phyloP scores from a whole-genome alignment of 768 basidiomycete species.

The Amanita subjunquillea region DNA sequence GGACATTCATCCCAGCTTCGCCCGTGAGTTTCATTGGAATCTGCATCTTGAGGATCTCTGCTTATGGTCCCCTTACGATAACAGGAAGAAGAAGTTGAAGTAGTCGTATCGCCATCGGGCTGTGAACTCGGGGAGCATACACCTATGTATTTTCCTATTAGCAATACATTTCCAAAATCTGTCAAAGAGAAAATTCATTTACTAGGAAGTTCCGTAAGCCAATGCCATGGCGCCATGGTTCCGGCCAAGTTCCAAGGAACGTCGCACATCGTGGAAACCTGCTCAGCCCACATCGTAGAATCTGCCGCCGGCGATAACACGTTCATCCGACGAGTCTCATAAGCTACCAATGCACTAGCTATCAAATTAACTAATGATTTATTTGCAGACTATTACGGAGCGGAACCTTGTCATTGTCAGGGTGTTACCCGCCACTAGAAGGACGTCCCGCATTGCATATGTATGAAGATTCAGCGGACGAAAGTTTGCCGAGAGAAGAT shows the following conservation, averaged over 20 bases:
- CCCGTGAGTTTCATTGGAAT: constrained; percentile 48
- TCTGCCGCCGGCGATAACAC: neutral
- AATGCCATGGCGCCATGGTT: no score
- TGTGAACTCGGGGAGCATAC: neutral
- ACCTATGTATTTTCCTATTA: neutral
- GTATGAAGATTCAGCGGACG: neutral
- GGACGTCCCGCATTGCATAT: neutral
- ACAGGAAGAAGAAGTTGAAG: constrained; percentile 94
- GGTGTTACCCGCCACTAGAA: neutral
- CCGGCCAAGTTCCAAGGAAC: neutral
- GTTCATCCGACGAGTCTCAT: neutral
- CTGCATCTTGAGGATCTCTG: neutral
- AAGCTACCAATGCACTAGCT: neutral
- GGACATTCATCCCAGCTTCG: constrained; percentile 88
- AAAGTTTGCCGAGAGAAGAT: no score
- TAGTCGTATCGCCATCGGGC: constrained; percentile 30
- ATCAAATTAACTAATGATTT: neutral
- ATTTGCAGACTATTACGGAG: neutral
- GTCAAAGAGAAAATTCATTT: neutral
- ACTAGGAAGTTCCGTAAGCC: neutral
- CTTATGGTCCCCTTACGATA: neutral
- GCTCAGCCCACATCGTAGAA: neutral
- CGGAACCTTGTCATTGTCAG: neutral
- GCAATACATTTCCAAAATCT: neutral
- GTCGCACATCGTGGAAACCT: neutral